These are phyloP conservation scores for Nymphaea colorata DNA, from an alignment of 164 flowering plant genomes.

Conservation along the genomic window DNA sequence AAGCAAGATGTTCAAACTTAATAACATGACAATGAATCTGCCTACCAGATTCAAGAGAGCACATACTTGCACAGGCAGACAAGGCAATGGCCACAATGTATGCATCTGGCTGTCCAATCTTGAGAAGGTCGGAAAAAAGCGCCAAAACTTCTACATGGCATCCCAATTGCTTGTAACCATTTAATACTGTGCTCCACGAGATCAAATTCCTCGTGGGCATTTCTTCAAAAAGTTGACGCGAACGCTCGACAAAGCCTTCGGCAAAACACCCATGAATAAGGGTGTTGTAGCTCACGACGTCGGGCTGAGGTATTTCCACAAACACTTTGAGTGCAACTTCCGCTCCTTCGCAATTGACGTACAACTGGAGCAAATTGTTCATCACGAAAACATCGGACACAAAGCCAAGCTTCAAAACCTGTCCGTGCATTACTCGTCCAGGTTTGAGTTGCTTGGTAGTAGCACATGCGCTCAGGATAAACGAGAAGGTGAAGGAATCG, in stretches of 20 bases:
- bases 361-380: slow-evolving; percentile 8
- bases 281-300: slow-evolving; percentile 10
- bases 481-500: slow-evolving; percentile 11
- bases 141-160: slow-evolving; percentile 30
- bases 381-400: slow-evolving; percentile 9
- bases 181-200: slow-evolving; percentile 62
- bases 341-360: not conserved
- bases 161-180: slow-evolving; percentile 42
- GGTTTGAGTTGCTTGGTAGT: not conserved
- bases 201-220: slow-evolving; percentile 41
- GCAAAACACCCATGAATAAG: slow-evolving; percentile 1
- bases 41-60: slow-evolving; percentile 5
- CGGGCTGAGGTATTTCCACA: slow-evolving; percentile 11
- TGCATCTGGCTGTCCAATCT: slow-evolving; percentile 2
- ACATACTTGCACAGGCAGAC: not conserved
- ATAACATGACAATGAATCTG: slow-evolving; percentile 17
- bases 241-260: slow-evolving; percentile 15
- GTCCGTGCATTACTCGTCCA: slow-evolving; percentile 10
- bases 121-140: slow-evolving; percentile 36
- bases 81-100: not conserved
- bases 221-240: slow-evolving; percentile 23
- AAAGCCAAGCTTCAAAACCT: slow-evolving; percentile 6
- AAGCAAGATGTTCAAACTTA: slow-evolving; percentile 8
- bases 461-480: slow-evolving; percentile 9
- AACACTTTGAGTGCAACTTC: slow-evolving; percentile 9